Base-by-base conservation (phyloP, 139 green algal genomes). In the Micractinium sp. region DNA sequence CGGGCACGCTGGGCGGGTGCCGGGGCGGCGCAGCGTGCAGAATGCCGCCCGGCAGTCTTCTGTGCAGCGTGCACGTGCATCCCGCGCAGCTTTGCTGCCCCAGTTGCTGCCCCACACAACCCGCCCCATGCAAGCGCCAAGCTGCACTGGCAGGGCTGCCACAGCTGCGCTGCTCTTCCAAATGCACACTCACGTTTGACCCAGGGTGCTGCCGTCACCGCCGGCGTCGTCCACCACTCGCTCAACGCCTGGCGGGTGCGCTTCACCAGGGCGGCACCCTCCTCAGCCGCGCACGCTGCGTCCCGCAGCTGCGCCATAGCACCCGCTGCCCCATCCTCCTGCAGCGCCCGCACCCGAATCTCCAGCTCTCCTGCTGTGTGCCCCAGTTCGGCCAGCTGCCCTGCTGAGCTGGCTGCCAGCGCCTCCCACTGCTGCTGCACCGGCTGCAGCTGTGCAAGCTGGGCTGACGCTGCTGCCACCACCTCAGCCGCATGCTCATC, bases 221-320 rank as follows among this genome's bases (percentile, higher is more conserved):
- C 83, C 1, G 83, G 83, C 29, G 38, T 41, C 22, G 83, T 81
- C 83, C 83, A 87, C 39, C 71, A 79, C 31, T 87, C 83, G 27
- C 67, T 87, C 66, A 87, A 41, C 38, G 83, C 83, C 66, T 87
- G 83, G 20, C 83, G 83, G 66, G 76, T 74, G 23, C 38, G 38
- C 0, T 27, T 39, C 27, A 80, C 83, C 38, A 87, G 83, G 27
- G 27, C 83, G 12, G 7, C 19, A 13, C 66, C 83, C 83, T 79
- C 66, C 27, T 66, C 82, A 13, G 63, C 83, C 1, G 73, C 38
- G 0, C 66, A 67, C 0, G 83, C 83, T 18, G 67, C 83, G 66
- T 80, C 83, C 29, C n/a, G 61, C n/a, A 61, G 82, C 82, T 53
- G 61, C 56, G 35, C 56, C 81, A 71, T 29, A 0, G 61, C 82